Evolutionary conservation across 169 alveolate species (phyloP), one percentile per base, ranked within the genome.

Genomic region (Cryptosporidium tyzzeri): DNA sequence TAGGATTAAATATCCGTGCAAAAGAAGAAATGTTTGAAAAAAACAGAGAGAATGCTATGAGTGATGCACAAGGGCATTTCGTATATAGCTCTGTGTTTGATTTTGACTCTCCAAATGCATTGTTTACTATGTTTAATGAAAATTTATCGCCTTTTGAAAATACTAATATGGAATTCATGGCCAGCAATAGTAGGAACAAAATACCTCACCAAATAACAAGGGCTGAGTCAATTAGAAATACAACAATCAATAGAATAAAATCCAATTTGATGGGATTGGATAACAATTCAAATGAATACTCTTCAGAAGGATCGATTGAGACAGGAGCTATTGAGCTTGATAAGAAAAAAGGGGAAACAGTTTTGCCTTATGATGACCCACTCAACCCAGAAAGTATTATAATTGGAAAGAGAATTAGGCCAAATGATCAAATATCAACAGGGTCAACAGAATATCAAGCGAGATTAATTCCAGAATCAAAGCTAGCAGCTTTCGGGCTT

Each of bases 131-230:
- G 41, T 9, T 18, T 23, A n/a, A 70, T 44, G 65, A 70, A 7
- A 41, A 70, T 2, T 41, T 29, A 62, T 23, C n/a, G 61, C 12
- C 51, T 31, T 37, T 59, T 29, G 89, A 62, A 26, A 53, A 58
- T 18, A 23, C 21, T 18, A 39, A 31, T 37, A 21, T 26, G 18
- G 70, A 59, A 23, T 53, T 33, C 58, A 29, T 53, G 4, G 9
- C 21, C 5, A 9, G 45, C 1, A 67, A 45, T 61, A 12, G 59
- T 3, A 65, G 67, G 39, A 59, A 31, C 53, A 70, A 10, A 45
- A 80, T 80, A 26, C 89, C 89, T 26, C 75, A 80, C 21, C 59
- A 65, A 62, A 80, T 80, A 61, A 80, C 89, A n/a, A 80, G 67
- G 21, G 89, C 89, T 0, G 89, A 59, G 12, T 29, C 75, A 62